Percentiles rank a stretch among this genome's conserved stretches.
Conservation (phyloP, 345 rosid species). For the Diplotaxis tenuifolia region DNA sequence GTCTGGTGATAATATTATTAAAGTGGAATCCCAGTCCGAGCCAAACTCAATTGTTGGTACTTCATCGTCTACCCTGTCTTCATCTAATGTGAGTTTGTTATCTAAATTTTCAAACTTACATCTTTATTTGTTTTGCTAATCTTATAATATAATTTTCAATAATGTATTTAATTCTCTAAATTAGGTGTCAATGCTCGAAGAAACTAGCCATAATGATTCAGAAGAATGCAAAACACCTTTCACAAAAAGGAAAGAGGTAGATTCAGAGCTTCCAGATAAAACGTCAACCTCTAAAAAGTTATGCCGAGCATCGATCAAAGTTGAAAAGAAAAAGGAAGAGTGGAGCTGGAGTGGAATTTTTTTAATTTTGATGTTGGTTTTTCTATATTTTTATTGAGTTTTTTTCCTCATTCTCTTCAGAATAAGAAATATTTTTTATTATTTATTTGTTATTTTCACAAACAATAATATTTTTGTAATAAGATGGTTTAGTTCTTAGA, state of each 20-base stretch:
- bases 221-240: background rate
- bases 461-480: no score
- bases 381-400: no score
- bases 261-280: background rate
- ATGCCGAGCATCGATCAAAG: background rate
- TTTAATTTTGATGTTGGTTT: background rate
- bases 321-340: background rate
- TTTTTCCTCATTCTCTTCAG: background rate
- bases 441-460: no score
- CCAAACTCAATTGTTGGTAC: background rate
- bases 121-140: no score
- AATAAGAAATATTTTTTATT: no score
- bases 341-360: background rate
- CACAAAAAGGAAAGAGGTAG: background rate
- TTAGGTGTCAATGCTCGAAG: background rate
- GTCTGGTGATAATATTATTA: background rate
- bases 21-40: background rate
- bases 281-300: background rate
- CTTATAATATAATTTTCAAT: no score
- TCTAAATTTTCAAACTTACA: no score
- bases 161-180: no score
- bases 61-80: background rate
- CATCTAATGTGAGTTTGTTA: background rate
- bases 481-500: no score
- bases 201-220: background rate